Base-by-base conservation (phyloP, 2,329 filamentous ascomycete species). In the Aureobasidium pullulans region DNA sequence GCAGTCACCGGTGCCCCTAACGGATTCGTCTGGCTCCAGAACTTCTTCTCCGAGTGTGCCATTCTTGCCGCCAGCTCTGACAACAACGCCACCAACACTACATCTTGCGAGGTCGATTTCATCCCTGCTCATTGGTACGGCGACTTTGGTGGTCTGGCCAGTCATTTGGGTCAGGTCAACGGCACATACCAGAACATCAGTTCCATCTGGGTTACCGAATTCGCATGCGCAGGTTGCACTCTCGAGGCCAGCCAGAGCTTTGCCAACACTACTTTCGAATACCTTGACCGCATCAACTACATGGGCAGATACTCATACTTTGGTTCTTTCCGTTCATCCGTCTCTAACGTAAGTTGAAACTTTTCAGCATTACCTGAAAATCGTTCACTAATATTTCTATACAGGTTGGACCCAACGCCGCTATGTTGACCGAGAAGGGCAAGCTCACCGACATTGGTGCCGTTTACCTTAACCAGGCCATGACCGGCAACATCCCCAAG, bases 171-270 rank as follows among this genome's bases (percentile, higher is more conserved):
- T 6, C 78, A 83, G 62, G 79, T 84, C 47, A 75, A 78, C 49
- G 78, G 74, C 1, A 75, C 70, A 39, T 79, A 75, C 63, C 68
- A 67, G 16, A 72, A 84, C 76, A 68, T 72, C 72, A 78, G 81
- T 3, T 31, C 56, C 3, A 82, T 92, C 62, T 93, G 89, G 89
- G 77, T 93, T 10, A 93, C 89, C 29, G 89, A 94, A 72, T 91
- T 87, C 70, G 88, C 86, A 39, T 79, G 80, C 57, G 70, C 75
- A 58, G 72, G 86, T 62, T 77, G 82, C 66, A 75, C 79, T 29
- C 77, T 90, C 15, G 61, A 69, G 1, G 72, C 77, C 0, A 86
- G 85, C 0, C 81, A 90, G 68, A 64, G 69, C 0, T 90, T 89
- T 69, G 91, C 83, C 75, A 90, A 90, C 66, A 77, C 77, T 66